Percentiles rank a stretch among this genome's conserved stretches.
These are phyloP conservation scores for Rhypophila decipiens DNA, from an alignment of 495 filamentous ascomycete genomes.

Conservation along the genomic window DNA sequence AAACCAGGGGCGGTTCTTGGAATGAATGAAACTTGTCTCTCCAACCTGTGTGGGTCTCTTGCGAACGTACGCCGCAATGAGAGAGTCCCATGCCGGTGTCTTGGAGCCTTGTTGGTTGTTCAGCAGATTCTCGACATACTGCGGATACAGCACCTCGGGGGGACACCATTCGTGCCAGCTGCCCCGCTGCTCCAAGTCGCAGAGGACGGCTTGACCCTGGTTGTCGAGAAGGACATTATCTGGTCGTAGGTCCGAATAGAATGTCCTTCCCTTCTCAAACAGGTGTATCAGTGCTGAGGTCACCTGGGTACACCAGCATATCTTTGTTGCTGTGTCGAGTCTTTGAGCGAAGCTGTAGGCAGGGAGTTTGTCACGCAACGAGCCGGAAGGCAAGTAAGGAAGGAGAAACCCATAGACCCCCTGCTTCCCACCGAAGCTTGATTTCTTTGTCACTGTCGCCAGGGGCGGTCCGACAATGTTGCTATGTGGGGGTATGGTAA, in stretches of 20 bases:
- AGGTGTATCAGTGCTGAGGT: constrained; percentile 1
- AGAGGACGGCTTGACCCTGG: neutral
- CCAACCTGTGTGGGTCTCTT: neutral
- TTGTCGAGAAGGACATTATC: constrained; percentile 1
- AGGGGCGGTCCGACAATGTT: neutral
- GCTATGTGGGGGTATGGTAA: neutral
- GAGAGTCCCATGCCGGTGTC: neutral
- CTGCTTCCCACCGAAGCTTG: constrained; percentile 1
- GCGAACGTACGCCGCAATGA: neutral
- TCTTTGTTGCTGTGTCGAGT: neutral
- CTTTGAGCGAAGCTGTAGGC: neutral
- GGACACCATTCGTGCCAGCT: constrained; percentile 6
- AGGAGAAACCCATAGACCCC: constrained; percentile 2
- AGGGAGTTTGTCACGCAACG: neutral
- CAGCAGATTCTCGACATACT: constrained; percentile 1
- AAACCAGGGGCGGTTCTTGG: constrained; percentile 3
- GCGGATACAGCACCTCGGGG: constrained; percentile 2
- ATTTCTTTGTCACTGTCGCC: constrained; percentile 1
- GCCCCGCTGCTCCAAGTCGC: constrained; percentile 3
- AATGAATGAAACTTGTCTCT: neutral
- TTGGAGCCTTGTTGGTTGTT: neutral
- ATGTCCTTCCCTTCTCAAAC: neutral
- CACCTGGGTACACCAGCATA: neutral
- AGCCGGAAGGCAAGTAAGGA: constrained; percentile 1
- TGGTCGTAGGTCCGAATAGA: constrained; percentile 2